Evolutionary conservation across 441 rosid species (phyloP), one percentile per base, ranked within the genome.

Genomic region (Eutrema salsugineum): DNA sequence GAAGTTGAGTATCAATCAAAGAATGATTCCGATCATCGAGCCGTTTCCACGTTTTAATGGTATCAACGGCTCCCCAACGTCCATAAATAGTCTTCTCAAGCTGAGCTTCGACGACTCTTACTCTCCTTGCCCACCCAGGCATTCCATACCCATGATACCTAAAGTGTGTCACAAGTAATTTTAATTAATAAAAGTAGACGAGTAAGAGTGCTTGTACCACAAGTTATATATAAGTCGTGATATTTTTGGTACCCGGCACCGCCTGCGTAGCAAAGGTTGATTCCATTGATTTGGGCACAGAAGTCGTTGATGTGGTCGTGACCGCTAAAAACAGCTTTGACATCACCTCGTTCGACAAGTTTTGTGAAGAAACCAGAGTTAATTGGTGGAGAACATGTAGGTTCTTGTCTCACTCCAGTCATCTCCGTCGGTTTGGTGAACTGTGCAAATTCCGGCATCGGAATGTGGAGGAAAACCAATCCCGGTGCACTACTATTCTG

Each of bases 141-240:
- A 84, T 84, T 48, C 93, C 97, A 48, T 93, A 93, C n/a, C 93
- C 98, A 82, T 87, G 95, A 82, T 88, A 90, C 76, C 96, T 76
- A 63, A 46, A 17, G 70, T 68, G 63, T 33, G 42, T 53, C 7
- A 44, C 64, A 75, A 62, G 30, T 27, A 56, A 40, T 63, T 30
- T 32, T n/a, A n/a, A 46, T 12, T 47, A 19, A 24, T 24, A 24
- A 47, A 47, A 47, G 3, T 49, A 17, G 46, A 16, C 0, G 46
- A 24, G 8, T 39, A 9, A 73, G 7, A 30, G 30, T 16, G 6
- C 32, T 30, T 68, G 57, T 1, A 30, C 0, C 3, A 44, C 38
- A 68, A 61, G 58, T 36, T 43, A 24, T 24, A 22, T n/a, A 22
- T 22, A 16, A 46, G 11, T 16, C 2, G 20, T 30, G 16, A 12